Conservation (phyloP, 176 grass and related monocot species). For the Musa troglodytarum region DNA sequence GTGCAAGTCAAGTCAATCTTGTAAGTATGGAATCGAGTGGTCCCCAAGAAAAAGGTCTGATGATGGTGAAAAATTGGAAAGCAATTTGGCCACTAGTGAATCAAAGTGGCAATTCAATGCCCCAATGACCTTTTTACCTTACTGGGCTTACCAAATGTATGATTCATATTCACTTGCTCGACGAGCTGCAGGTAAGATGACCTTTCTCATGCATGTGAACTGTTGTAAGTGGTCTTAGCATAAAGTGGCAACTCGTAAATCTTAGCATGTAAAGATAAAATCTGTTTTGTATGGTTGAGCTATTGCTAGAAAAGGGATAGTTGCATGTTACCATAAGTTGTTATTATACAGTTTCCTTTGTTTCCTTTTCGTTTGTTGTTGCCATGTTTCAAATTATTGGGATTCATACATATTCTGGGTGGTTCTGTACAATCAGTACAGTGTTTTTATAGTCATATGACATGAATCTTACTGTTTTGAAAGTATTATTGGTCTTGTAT, state of each 20-base stretch:
- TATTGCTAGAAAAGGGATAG: not conserved
- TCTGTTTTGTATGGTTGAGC: not conserved
- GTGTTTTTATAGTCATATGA: not conserved
- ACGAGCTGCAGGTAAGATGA: constrained; percentile 58
- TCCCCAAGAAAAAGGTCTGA: constrained; percentile 27
- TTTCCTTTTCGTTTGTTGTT: not conserved
- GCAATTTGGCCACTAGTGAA: constrained; percentile 16
- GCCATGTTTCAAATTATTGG: not conserved
- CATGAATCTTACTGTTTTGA: not conserved
- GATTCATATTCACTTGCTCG: constrained; percentile 76
- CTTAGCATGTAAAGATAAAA: not conserved
- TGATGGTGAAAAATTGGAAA: constrained; percentile 26
- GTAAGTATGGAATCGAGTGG: constrained; percentile 20
- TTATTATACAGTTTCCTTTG: not conserved
- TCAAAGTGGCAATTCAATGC: constrained; percentile 37
- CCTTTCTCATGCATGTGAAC: not conserved
- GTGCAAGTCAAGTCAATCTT: constrained; percentile 18
- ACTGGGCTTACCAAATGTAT: constrained; percentile 87
- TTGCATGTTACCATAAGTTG: not conserved
- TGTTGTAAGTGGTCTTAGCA: not conserved
- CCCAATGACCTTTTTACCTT: constrained; percentile 80
- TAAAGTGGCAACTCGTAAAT: not conserved
- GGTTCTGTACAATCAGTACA: not conserved
- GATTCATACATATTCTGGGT: not conserved
- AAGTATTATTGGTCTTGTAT: not conserved